These are phyloP conservation scores for Pseudonectria foliicola DNA, from an alignment of 2,329 filamentous ascomycete species.

Conservation along the genomic window DNA sequence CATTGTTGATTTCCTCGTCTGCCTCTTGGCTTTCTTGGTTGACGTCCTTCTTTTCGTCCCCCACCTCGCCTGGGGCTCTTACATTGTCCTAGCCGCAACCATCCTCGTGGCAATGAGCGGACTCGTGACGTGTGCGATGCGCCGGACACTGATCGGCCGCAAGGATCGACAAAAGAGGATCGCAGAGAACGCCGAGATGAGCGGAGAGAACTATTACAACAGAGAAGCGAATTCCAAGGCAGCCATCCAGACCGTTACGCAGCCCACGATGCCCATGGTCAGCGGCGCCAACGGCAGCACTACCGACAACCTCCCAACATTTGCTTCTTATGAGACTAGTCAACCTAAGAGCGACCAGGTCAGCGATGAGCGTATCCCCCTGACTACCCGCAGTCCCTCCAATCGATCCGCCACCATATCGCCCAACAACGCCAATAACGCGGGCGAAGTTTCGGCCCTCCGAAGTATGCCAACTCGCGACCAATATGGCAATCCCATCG, in stretches of 20 bases:
- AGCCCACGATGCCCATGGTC: conserved; percentile 53
- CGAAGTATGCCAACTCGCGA: conserved; percentile 44
- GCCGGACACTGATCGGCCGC: conserved; percentile 79
- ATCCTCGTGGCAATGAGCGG: conserved; percentile 76
- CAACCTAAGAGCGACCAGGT: conserved; percentile 53
- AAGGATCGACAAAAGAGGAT: conserved; percentile 92
- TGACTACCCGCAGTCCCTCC: conserved; percentile 59
- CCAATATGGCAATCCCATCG: conserved; percentile 56
- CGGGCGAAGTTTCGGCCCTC: conserved; percentile 26
- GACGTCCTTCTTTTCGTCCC: conserved; percentile 93
- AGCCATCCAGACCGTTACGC: conserved; percentile 33
- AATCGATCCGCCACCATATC: conserved; percentile 45
- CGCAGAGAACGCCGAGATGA: conserved; percentile 94
- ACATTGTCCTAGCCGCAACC: conserved; percentile 83
- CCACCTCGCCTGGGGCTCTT: conserved; percentile 89
- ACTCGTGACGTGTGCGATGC: conserved; percentile 89
- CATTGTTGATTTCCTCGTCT: conserved; percentile 75
- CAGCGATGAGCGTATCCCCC: conserved; percentile 63
- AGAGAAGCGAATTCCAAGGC: conserved; percentile 53
- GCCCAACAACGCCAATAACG: conserved; percentile 32
- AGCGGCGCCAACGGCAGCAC: conserved; percentile 46
- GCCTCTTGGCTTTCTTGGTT: conserved; percentile 81
- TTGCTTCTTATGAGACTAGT: conserved; percentile 54
- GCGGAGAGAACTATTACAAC: conserved; percentile 84
- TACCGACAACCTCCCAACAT: conserved; percentile 43